A percentile compares a stretch with the other conserved stretches of the same genome.
phyloP scores from a whole-genome alignment of 1,284 basidiomycete genomes.

The Albatrellus sp. region DNA sequence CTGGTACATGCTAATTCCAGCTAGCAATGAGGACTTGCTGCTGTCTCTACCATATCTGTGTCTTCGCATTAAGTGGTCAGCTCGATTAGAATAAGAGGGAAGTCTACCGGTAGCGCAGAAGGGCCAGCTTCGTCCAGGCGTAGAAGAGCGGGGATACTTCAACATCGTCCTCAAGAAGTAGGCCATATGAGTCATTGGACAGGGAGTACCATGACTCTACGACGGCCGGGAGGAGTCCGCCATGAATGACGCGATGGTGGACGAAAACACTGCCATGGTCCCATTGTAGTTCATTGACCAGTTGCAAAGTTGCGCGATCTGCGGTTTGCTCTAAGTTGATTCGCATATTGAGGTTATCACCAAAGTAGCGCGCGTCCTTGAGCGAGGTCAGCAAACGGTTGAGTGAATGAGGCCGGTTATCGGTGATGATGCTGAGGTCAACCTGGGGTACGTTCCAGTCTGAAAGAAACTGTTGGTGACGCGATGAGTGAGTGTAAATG shows the following conservation, averaged over 20 bases:
- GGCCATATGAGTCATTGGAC: slow-evolving; percentile 59
- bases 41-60: slow-evolving; percentile 40
- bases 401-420: slow-evolving; percentile 64
- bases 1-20: slow-evolving; percentile 75
- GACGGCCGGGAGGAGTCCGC: slow-evolving; percentile 66
- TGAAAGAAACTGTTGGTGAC: slow-evolving; percentile 18
- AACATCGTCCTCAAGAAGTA: slow-evolving; percentile 74
- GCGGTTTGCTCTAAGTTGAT: slow-evolving; percentile 69
- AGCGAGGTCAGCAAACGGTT: slow-evolving; percentile 54
- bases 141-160: slow-evolving; percentile 76
- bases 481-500: not conserved
- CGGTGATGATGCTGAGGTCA: slow-evolving; percentile 64
- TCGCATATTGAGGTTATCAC: slow-evolving; percentile 48
- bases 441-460: slow-evolving; percentile 64
- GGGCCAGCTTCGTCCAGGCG: slow-evolving; percentile 67
- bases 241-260: slow-evolving; percentile 62
- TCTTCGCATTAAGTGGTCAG: too few relatives aligned
- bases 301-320: slow-evolving; percentile 42
- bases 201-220: slow-evolving; percentile 80
- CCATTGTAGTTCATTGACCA: slow-evolving; percentile 47
- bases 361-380: slow-evolving; percentile 47
- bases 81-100: slow-evolving; percentile 5
- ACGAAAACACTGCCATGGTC: slow-evolving; percentile 41
- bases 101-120: slow-evolving; percentile 58
- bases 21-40: slow-evolving; percentile 35